Conservation (phyloP, 495 filamentous ascomycete genomes). For the Achaetomiella virescens region DNA sequence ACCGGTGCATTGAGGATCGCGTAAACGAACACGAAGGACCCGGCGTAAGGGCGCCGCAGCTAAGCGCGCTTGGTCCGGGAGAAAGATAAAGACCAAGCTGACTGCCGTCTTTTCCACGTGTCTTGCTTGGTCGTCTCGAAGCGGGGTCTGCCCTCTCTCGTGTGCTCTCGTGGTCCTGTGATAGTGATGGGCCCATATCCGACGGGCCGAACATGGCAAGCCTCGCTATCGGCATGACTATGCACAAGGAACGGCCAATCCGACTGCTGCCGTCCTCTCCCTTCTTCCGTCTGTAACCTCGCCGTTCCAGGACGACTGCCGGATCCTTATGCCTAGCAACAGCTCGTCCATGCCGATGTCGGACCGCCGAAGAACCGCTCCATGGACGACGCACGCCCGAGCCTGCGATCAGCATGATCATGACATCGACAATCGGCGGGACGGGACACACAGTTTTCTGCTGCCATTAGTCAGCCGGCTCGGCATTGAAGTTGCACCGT, state of each 20-base stretch:
- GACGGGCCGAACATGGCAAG: constrained; percentile 7
- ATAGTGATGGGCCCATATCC: background rate
- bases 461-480: background rate
- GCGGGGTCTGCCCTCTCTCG: background rate
- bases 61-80: background rate
- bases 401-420: background rate
- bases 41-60: no score
- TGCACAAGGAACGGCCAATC: no score
- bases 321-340: no score
- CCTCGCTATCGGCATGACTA: background rate
- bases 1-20: background rate
- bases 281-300: background rate
- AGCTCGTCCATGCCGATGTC: no score
- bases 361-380: background rate
- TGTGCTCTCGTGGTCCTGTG: background rate
- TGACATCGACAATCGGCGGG: background rate
- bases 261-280: background rate
- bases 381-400: background rate
- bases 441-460: background rate
- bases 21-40: constrained; percentile 2
- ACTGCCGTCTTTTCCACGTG: background rate
- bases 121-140: background rate
- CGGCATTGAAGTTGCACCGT: constrained; percentile 12
- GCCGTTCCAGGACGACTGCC: no score
- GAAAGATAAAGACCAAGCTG: constrained; percentile 7